Base-by-base conservation (phyloP, 2,329 filamentous ascomycete species). In the Pyrenochaeta sp. region DNA sequence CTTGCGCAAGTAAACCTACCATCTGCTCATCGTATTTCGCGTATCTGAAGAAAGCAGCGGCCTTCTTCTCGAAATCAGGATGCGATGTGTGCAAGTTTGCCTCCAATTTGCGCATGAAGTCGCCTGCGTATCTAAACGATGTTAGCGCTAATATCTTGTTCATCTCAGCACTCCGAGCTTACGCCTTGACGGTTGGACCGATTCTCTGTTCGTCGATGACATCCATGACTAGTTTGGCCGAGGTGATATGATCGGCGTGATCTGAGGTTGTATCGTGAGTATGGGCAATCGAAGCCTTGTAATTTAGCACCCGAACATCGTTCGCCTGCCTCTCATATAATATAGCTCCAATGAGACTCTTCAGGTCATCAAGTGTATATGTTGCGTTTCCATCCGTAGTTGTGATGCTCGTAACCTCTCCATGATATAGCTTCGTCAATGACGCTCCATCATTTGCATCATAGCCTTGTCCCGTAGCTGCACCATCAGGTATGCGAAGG, bases 171-270 rank as follows among this genome's bases (percentile, higher is more conserved):
- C 13, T 32, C 10, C 3, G 7, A 12, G 57, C 65, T 61, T 49
- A 69, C 68, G 62, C 58, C 6, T 45, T 58, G 13, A 70, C 30
- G 13, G 56, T 62, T 0, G 45, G 65, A 1, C 36, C 34, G 12
- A 68, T 59, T 5, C 62, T 56, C 36, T 64, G 43, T 13, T 48
- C 34, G 28, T 64, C 57, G 36, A 72, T 42, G 2, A 66, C 65
- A 13, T 72, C 67, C n/a, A 62, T 55, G 5, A 72, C 71, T 5
- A 75, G 46, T 39, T 66, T 63, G 1, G 72, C 72, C 40, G 71
- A 68, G 7, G 68, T 56, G 9, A 64, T 53, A 22, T 71, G 72
- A 39, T 73, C 72, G 3, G 66, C 54, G 52, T 75, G 71, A 32
- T 74, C 70, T 32, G 52, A 58, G n/a, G 45, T 43, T 45, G 49